These are phyloP conservation scores for Phyllosticta citrichinensis DNA, from an alignment of 2,329 filamentous ascomycete species.

Conservation along the genomic window DNA sequence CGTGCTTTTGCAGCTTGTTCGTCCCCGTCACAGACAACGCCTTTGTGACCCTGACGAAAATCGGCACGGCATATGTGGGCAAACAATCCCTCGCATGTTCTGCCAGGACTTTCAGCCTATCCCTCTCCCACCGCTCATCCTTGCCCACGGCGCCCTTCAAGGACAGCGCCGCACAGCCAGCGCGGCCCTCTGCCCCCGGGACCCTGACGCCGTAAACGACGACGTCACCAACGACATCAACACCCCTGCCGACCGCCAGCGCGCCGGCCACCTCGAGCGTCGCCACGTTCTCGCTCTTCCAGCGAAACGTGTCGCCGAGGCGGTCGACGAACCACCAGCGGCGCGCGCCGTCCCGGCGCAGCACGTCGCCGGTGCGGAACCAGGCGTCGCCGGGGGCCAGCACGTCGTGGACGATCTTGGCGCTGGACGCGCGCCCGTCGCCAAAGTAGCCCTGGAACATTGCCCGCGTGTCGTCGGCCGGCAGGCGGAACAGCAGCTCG, in stretches of 20 bases:
- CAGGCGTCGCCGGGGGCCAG: conserved; percentile 39
- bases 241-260: conserved; percentile 28
- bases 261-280: conserved; percentile 39
- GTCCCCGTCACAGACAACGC: conserved; percentile 57
- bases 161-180: conserved; percentile 39
- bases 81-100: conserved; percentile 47
- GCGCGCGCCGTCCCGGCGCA: conserved; percentile 33
- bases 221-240: conserved; percentile 31
- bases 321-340: conserved; percentile 41
- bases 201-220: conserved; percentile 42
- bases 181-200: conserved; percentile 41
- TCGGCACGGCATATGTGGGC: conserved; percentile 64
- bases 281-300: conserved; percentile 41
- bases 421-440: conserved; percentile 54
- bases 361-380: conserved; percentile 39
- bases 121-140: background rate
- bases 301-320: conserved; percentile 40
- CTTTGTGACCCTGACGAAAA: conserved; percentile 57
- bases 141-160: background rate
- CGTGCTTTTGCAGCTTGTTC: conserved; percentile 72
- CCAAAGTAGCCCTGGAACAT: conserved; percentile 57
- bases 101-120: background rate
- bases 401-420: conserved; percentile 39
- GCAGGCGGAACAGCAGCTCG: conserved; percentile 61
- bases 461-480: conserved; percentile 41